Base-by-base conservation (phyloP, 2,329 filamentous ascomycete genomes). In the Purpureocillium lavendulum region DNA sequence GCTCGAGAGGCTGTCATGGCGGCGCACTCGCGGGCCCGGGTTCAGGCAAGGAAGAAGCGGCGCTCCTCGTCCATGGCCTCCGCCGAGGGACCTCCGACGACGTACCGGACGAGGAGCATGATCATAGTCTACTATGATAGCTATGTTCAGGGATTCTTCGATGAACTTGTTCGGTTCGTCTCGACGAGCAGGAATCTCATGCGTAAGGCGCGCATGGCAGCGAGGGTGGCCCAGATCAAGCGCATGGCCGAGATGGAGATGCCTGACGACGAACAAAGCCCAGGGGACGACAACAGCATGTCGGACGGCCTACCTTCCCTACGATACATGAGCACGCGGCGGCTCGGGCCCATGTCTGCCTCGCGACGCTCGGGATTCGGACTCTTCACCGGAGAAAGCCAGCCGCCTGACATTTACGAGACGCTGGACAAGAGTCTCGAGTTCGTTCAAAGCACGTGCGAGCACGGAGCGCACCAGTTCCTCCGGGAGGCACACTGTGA, bases 121-220 rank as follows among this genome's bases (percentile, higher is more conserved):
- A 82, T 90, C 31, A 81, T 92, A 31, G 84, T 96, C n/a, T 89
- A 87, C 61, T 96, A 96, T 57, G 89, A 96, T 56, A 86, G 84
- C 49, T 82, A 87, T 45, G 82, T 94, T 4, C 88, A 96, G 56
- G 78, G 78, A 37, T 79, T 82, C 30, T 87, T 96, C 48, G 88
- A 94, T 51, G 73, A 82, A 40, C 66, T 95, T 36, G 88, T 95
- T 41, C 82, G 87, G 45, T 83, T 84, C 40, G 80, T 96, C 29
- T 87, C 85, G 5, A 77, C 78, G 2, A 85, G 84, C 36, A 73
- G 89, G 41, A 94, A 94, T 60, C 70, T 86, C 48, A 81, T 96
- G 59, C 81, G 89, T 36, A 94, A 90, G 61, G 87, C 83, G 38
- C 92, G 87, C 63, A 87, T 87, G 82, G 84, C 85, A 39, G 80